phyloP scores from a whole-genome alignment of 1,284 basidiomycete genomes.

The Leccinum huronense region DNA sequence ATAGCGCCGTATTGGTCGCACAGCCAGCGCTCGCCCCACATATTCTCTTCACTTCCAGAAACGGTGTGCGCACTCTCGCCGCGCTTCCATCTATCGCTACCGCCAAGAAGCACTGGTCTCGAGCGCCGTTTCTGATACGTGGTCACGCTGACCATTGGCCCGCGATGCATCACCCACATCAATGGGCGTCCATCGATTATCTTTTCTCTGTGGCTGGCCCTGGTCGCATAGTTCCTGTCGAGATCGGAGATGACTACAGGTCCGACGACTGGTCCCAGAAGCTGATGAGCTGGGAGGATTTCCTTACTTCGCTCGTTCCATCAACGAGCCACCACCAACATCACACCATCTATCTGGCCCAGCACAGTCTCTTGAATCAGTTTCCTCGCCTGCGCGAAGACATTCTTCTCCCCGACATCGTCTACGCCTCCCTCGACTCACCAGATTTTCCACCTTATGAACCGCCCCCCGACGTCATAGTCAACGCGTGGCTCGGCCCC shows the following conservation, averaged over 20 bases:
- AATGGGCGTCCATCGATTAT: slow-evolving; percentile 72
- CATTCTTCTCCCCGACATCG: slow-evolving; percentile 82
- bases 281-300: slow-evolving; percentile 77
- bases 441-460: slow-evolving; percentile 52
- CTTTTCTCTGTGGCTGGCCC: slow-evolving; percentile 67
- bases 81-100: slow-evolving; percentile 54
- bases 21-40: slow-evolving; percentile 15
- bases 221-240: slow-evolving; percentile 86
- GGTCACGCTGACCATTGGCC: slow-evolving; percentile 66
- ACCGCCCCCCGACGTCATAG: slow-evolving; percentile 69
- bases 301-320: slow-evolving; percentile 58
- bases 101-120: slow-evolving; percentile 47
- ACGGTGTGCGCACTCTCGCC: slow-evolving; percentile 39
- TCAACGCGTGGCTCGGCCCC: slow-evolving; percentile 91
- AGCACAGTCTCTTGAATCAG: slow-evolving; percentile 83
- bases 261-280: slow-evolving; percentile 79
- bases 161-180: slow-evolving; percentile 56
- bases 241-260: slow-evolving; percentile 86
- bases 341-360: slow-evolving; percentile 80
- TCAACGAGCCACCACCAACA: slow-evolving; percentile 33
- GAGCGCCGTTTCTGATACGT: slow-evolving; percentile 71
- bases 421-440: slow-evolving; percentile 64
- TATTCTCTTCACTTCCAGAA: slow-evolving; percentile 24
- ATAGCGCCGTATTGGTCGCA: slow-evolving; percentile 21
- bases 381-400: slow-evolving; percentile 79